These are phyloP conservation scores for Chimonanthus praecox DNA, from an alignment of 164 flowering plant species.

Conservation along the genomic window DNA sequence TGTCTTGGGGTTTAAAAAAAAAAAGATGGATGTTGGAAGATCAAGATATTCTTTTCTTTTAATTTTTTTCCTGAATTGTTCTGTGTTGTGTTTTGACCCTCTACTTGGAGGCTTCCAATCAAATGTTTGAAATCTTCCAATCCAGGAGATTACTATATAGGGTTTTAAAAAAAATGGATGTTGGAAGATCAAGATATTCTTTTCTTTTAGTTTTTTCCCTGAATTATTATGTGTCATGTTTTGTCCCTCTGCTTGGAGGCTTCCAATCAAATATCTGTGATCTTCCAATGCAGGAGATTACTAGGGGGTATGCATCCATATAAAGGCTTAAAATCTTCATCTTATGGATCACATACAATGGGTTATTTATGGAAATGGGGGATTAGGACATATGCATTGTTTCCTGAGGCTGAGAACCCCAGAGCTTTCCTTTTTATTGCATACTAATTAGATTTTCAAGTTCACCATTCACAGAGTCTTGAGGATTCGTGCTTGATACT, in stretches of 20 bases:
- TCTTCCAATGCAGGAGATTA: background rate
- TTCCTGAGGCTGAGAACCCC: background rate
- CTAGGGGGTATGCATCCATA: background rate
- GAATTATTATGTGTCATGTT: background rate
- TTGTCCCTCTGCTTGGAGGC: background rate
- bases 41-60: background rate
- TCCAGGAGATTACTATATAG: background rate
- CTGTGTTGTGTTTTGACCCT: background rate
- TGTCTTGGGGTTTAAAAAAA: background rate
- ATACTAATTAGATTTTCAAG: background rate
- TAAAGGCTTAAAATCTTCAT: background rate
- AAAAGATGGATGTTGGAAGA: background rate
- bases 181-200: background rate
- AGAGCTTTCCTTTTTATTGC: background rate
- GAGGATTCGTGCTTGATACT: background rate
- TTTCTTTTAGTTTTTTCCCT: background rate
- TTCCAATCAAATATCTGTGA: background rate
- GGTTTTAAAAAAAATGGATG: background rate
- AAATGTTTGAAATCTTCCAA: background rate
- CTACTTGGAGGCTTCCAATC: background rate
- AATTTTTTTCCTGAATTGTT: background rate
- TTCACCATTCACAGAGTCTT: background rate
- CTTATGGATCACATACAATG: background rate
- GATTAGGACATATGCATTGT: background rate
- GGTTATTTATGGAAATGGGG: background rate